These are phyloP conservation scores for Nakazawaea pomicola DNA, from an alignment of 805 yeast species.

Conservation along the genomic window DNA sequence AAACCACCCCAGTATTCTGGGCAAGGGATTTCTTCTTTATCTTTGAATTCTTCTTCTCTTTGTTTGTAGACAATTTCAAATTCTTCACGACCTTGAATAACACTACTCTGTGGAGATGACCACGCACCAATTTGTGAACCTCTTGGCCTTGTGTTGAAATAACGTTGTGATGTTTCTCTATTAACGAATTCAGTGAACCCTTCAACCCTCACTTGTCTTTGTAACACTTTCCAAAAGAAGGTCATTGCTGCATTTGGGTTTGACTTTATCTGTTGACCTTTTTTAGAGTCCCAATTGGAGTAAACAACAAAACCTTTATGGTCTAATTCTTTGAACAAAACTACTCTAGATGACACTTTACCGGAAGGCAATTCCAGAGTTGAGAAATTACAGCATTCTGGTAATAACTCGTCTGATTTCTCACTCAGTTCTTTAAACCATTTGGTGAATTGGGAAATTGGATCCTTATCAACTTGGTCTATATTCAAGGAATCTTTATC, in stretches of 20 bases:
- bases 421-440: constrained; percentile 82
- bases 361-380: constrained; percentile 89
- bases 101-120: constrained; percentile 85
- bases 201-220: constrained; percentile 91
- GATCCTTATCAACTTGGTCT: constrained; percentile 48
- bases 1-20: constrained; percentile 97
- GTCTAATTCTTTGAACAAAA: constrained; percentile 87
- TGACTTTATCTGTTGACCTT: constrained; percentile 60
- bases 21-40: constrained; percentile 70
- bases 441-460: constrained; percentile 69
- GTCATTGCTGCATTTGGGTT: constrained; percentile 81
- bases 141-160: constrained; percentile 84
- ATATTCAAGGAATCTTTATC: constrained; percentile 59
- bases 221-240: constrained; percentile 88
- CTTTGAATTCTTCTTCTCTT: constrained; percentile 54
- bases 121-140: constrained; percentile 95
- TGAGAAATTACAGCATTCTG: constrained; percentile 83
- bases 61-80: constrained; percentile 49
- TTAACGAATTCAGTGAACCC: constrained; percentile 74
- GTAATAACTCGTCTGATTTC: constrained; percentile 50
- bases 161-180: constrained; percentile 68
- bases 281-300: constrained; percentile 92
- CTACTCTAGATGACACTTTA: constrained; percentile 79
- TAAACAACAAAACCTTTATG: constrained; percentile 77
- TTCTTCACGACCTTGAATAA: constrained; percentile 52